Evolutionary conservation across 768 basidiomycete genomes (phyloP).

Genomic region (Mycena metata): DNA sequence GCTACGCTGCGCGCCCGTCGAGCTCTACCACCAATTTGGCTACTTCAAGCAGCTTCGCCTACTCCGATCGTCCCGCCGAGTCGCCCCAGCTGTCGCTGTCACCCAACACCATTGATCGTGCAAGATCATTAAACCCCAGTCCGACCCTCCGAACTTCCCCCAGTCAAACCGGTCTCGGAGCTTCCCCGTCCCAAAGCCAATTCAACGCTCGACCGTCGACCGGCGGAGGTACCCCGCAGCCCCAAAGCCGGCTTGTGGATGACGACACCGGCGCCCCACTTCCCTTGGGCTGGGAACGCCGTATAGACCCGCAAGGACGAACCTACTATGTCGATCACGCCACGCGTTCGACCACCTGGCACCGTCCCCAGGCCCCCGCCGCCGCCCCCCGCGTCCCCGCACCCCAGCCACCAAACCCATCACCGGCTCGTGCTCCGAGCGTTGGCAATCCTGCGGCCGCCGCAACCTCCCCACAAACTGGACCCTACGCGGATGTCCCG

Average conservation of each 20-base stretch:
- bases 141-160: conserved; percentile 44
- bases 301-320: conserved; percentile 78
- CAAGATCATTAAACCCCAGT: conserved; percentile 33
- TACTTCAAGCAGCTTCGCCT: conserved; percentile 13
- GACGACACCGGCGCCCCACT: conserved; percentile 76
- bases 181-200: conserved; percentile 45
- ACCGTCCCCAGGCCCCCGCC: conserved; percentile 58
- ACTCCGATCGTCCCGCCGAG: conserved; percentile 16
- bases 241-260: conserved; percentile 51
- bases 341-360: conserved; percentile 86
- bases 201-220: conserved; percentile 27
- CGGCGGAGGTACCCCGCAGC: conserved; percentile 35
- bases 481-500: conserved; percentile 71
- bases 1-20: conserved; percentile 36
- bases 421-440: conserved; percentile 42
- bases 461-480: conserved; percentile 49
- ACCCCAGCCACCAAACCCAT: conserved; percentile 30
- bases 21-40: conserved; percentile 22
- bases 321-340: conserved; percentile 92
- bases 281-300: conserved; percentile 87
- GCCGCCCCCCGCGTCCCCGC: conserved; percentile 42
- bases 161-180: conserved; percentile 43
- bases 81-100: conserved; percentile 26
- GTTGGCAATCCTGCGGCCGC: conserved; percentile 27
- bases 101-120: conserved; percentile 32